Conservation (phyloP, 2,329 filamentous ascomycete genomes). For the Aspergillus eucalypticola region DNA sequence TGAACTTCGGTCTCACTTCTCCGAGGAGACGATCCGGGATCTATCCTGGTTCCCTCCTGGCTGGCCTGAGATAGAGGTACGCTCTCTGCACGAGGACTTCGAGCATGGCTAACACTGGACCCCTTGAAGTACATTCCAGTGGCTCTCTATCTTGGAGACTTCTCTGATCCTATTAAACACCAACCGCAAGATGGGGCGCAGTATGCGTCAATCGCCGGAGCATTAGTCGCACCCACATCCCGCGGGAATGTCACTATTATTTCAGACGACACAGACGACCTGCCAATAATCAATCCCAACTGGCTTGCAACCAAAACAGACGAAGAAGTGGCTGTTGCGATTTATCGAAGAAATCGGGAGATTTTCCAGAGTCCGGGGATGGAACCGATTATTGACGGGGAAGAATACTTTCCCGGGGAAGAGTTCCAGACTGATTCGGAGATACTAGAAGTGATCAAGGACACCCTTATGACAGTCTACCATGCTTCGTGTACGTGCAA, state of each 20-base stretch:
- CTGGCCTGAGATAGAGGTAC: constrained; percentile 43
- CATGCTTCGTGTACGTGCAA: constrained; percentile 35
- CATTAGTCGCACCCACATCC: constrained; percentile 41
- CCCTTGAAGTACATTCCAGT: constrained; percentile 28
- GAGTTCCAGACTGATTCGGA: constrained; percentile 45
- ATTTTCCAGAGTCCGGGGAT: constrained; percentile 34
- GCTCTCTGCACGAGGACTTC: background rate
- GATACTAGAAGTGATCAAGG: constrained; percentile 40
- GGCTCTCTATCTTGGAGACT: constrained; percentile 32
- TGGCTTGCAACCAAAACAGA: constrained; percentile 50
- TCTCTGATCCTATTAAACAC: constrained; percentile 22
- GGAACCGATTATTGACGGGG: constrained; percentile 32
- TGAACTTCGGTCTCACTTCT: constrained; percentile 21
- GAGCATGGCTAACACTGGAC: no score
- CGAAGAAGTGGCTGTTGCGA: constrained; percentile 46
- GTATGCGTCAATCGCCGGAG: constrained; percentile 30
- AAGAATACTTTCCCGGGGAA: constrained; percentile 42
- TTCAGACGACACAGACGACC: constrained; percentile 30
- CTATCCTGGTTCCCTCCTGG: constrained; percentile 35
- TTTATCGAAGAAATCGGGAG: constrained; percentile 47
- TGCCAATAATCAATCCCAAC: constrained; percentile 50
- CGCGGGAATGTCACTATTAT: constrained; percentile 49
- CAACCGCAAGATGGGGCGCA: constrained; percentile 27
- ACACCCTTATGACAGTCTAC: constrained; percentile 33
- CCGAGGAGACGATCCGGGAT: constrained; percentile 17